Evolutionary conservation across 192 early-diverging fungal species (phyloP).

Genomic region (Powellomyces hirtus): DNA sequence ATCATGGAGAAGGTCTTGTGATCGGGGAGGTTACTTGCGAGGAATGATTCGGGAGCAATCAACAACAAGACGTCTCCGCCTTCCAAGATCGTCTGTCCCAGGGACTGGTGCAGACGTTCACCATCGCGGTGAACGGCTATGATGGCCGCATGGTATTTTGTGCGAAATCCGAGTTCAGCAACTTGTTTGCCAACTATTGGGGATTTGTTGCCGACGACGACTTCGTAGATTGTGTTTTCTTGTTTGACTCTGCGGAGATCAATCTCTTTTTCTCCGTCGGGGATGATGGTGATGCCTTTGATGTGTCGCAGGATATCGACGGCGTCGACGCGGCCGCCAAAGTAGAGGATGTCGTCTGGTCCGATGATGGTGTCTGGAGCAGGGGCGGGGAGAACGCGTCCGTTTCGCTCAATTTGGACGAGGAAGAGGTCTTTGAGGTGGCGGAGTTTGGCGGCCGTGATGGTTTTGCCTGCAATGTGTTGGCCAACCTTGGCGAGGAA

Average conservation of each 20-base stretch:
- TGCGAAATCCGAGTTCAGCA: background rate
- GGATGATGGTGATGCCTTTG: slow-evolving; percentile 1
- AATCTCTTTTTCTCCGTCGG: background rate
- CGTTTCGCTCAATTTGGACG: background rate
- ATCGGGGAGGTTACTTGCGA: background rate
- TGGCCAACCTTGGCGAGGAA: background rate
- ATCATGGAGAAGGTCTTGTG: slow-evolving; percentile 8
- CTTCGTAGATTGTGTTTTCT: slow-evolving; percentile 8
- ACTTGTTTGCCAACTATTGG: background rate
- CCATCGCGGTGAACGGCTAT: slow-evolving; percentile 21
- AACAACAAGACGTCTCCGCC: slow-evolving; percentile 7
- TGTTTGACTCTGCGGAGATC: background rate
- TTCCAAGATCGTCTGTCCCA: background rate
- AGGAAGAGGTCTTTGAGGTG: background rate
- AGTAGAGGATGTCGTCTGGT: slow-evolving; percentile 12
- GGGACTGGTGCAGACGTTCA: slow-evolving; percentile 3
- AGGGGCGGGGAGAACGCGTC: slow-evolving; percentile 4
- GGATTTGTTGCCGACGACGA: background rate
- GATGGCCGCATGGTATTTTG: slow-evolving; percentile 8
- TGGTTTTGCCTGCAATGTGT: slow-evolving; percentile 8
- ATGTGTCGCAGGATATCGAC: background rate
- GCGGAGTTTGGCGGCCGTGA: background rate
- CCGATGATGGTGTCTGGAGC: background rate
- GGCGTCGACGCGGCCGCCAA: background rate
- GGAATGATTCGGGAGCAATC: slow-evolving; percentile 3